These are phyloP conservation scores for Globisporangium polare DNA, from an alignment of 352 stramenopile genomes.

Conservation along the genomic window DNA sequence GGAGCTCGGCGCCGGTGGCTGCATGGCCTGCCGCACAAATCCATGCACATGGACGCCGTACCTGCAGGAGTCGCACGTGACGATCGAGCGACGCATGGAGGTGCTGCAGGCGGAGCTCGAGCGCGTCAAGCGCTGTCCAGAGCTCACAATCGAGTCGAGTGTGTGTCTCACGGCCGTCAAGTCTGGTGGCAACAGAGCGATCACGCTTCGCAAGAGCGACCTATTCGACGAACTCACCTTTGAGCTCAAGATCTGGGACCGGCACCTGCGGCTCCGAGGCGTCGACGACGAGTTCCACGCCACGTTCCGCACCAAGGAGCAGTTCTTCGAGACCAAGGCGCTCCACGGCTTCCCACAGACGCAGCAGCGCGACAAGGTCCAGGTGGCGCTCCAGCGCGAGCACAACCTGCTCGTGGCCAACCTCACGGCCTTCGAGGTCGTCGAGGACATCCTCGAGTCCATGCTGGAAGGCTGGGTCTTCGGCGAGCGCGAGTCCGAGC, in stretches of 20 bases:
- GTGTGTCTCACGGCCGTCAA: conserved; percentile 66
- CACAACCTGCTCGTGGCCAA: conserved; percentile 84
- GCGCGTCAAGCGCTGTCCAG: conserved; percentile 51
- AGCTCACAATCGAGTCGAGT: conserved; percentile 44
- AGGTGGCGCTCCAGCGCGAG: conserved; percentile 80
- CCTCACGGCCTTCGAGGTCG: conserved; percentile 83
- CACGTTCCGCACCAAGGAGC: conserved; percentile 73
- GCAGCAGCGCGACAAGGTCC: conserved; percentile 74
- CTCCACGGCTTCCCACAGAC: conserved; percentile 90
- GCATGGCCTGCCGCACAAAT: conserved; percentile 77
- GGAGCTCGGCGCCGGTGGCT: conserved; percentile 67
- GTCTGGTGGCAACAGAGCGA: conserved; percentile 29
- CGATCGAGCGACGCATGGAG: conserved; percentile 57
- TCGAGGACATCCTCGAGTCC: conserved; percentile 93
- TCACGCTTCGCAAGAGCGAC: conserved; percentile 60
- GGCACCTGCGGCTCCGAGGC: conserved; percentile 58
- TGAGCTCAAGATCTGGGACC: conserved; percentile 66
- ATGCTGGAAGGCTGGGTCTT: conserved; percentile 98
- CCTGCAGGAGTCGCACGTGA: conserved; percentile 42
- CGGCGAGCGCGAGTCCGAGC: conserved; percentile 87
- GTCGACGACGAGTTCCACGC: conserved; percentile 94
- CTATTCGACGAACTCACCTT: conserved; percentile 71
- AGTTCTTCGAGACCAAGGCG: conserved; percentile 87
- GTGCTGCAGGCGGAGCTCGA: conserved; percentile 65
- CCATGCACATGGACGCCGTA: conserved; percentile 66